Conservation (phyloP, 2,329 filamentous ascomycete species). For the Pestalotiopsis sp. region DNA sequence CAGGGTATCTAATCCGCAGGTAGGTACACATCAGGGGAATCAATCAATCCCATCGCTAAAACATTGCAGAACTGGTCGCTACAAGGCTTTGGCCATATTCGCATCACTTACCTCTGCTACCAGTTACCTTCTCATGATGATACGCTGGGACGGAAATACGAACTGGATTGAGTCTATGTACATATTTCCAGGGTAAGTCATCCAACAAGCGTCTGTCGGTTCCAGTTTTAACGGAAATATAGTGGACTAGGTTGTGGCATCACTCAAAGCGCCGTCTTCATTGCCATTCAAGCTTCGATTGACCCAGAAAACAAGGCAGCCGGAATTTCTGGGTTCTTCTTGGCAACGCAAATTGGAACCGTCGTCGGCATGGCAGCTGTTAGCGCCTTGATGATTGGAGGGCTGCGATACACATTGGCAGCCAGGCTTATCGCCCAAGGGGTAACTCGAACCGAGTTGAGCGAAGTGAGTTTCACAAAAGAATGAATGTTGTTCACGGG, state of each 20-base stretch:
- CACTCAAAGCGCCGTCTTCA: constrained; percentile 46
- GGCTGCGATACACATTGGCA: constrained; percentile 29
- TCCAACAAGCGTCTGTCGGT: background rate
- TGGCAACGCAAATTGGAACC: constrained; percentile 42
- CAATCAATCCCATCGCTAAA: background rate
- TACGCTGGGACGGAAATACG: constrained; percentile 63
- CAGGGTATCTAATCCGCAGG: constrained; percentile 26
- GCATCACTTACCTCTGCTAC: constrained; percentile 51
- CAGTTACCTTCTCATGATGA: constrained; percentile 54
- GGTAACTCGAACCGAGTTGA: background rate
- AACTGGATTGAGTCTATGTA: constrained; percentile 53
- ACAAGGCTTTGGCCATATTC: constrained; percentile 56
- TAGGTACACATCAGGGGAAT: background rate
- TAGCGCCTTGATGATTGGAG: constrained; percentile 27
- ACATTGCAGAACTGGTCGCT: constrained; percentile 51
- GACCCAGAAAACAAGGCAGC: constrained; percentile 48
- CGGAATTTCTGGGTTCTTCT: constrained; percentile 48
- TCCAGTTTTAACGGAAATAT: background rate
- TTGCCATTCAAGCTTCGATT: constrained; percentile 49
- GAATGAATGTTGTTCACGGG: background rate
- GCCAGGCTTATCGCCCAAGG: constrained; percentile 20
- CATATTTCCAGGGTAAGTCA: background rate
- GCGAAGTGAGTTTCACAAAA: background rate
- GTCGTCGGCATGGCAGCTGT: constrained; percentile 27
- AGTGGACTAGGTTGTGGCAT: constrained; percentile 55